These are phyloP conservation scores for Blastobotrys terrestris DNA, from an alignment of 805 yeast species.

Conservation along the genomic window DNA sequence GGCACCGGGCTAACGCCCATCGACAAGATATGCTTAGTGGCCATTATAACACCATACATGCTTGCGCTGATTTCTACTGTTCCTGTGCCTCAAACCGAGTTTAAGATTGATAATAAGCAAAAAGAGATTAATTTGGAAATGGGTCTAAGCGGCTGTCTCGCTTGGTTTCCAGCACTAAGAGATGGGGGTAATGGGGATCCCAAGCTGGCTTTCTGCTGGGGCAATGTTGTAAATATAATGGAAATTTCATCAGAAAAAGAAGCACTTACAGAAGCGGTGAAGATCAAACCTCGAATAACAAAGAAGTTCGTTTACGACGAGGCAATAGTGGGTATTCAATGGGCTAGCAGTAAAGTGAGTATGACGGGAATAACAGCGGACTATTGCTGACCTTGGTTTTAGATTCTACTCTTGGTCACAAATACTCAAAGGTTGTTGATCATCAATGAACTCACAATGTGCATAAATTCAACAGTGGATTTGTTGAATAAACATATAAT, in stretches of 20 bases:
- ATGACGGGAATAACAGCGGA: not conserved
- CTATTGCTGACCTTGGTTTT: slow-evolving; percentile 4
- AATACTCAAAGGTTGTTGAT: slow-evolving; percentile 41
- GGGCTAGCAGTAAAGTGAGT: slow-evolving; percentile 41
- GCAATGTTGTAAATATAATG: slow-evolving; percentile 50
- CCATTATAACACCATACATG: slow-evolving; percentile 48
- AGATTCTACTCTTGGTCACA: slow-evolving; percentile 39
- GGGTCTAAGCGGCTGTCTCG: slow-evolving; percentile 40
- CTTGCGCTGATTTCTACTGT: slow-evolving; percentile 50
- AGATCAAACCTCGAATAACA: slow-evolving; percentile 35
- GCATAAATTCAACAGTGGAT: slow-evolving; percentile 33
- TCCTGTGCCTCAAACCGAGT: slow-evolving; percentile 48
- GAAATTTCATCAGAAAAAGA: slow-evolving; percentile 38
- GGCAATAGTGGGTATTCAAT: slow-evolving; percentile 47
- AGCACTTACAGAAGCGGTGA: slow-evolving; percentile 19
- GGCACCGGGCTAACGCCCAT: slow-evolving; percentile 50
- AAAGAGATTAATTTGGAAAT: slow-evolving; percentile 29
- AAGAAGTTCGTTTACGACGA: slow-evolving; percentile 43
- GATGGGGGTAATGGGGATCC: slow-evolving; percentile 17
- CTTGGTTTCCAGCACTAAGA: slow-evolving; percentile 58
- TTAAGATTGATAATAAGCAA: slow-evolving; percentile 43
- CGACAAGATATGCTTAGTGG: slow-evolving; percentile 54
- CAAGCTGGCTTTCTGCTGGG: slow-evolving; percentile 60
- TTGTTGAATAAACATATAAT: slow-evolving; percentile 37
- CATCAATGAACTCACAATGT: slow-evolving; percentile 37